Evolutionary conservation across 148 eudicot species (phyloP).

Genomic region (Euryodendron excelsum): DNA sequence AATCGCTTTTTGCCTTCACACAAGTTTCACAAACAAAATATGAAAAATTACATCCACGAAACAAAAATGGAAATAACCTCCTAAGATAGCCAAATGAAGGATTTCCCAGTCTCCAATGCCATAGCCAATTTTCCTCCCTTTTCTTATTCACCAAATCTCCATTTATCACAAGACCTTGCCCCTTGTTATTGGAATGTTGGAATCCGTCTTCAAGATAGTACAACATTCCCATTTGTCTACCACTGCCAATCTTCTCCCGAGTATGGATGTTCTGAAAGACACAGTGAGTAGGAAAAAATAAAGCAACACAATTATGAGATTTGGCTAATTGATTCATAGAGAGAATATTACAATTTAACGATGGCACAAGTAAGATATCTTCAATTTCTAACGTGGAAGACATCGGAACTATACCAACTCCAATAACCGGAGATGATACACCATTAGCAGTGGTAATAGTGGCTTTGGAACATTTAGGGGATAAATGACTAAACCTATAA

Average conservation of each 20-base stretch:
- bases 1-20: not conserved
- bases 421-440: not conserved
- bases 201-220: too few relatives aligned
- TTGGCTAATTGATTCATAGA: too few relatives aligned
- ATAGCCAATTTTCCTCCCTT: not conserved
- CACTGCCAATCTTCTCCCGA: not conserved
- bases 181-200: too few relatives aligned
- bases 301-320: conserved; percentile 1
- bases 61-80: too few relatives aligned
- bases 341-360: too few relatives aligned
- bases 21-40: not conserved
- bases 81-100: not conserved
- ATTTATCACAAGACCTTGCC: not conserved
- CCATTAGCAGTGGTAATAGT: too few relatives aligned
- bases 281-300: not conserved
- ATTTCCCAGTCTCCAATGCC: not conserved
- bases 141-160: not conserved
- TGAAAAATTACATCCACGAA: not conserved
- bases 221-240: too few relatives aligned
- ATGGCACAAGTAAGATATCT: too few relatives aligned
- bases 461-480: too few relatives aligned
- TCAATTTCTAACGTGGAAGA: too few relatives aligned
- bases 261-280: not conserved
- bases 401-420: not conserved
- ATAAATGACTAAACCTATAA: not conserved